Evolutionary conservation across 495 filamentous ascomycete genomes (phyloP).

Genomic region (Penicillium odoratum): DNA sequence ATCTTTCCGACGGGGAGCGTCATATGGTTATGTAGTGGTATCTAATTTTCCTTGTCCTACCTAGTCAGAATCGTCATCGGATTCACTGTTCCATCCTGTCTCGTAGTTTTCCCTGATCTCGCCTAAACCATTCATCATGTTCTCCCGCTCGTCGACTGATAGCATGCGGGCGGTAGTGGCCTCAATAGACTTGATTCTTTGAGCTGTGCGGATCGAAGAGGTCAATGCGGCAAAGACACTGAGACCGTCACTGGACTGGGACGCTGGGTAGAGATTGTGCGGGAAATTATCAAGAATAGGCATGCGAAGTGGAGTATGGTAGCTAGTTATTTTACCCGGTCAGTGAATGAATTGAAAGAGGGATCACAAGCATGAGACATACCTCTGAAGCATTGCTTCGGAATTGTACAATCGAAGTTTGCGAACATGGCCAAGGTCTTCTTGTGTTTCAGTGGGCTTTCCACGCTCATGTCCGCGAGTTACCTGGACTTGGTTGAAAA

Average conservation of each 20-base stretch:
- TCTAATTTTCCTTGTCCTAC: not conserved
- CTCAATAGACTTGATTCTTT: constrained; percentile 66
- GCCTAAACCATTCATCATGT: constrained; percentile 76
- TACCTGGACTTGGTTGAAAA: constrained; percentile 63
- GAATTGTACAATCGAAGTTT: constrained; percentile 40
- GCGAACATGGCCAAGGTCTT: constrained; percentile 34
- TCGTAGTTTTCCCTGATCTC: constrained; percentile 86
- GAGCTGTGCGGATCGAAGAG: constrained; percentile 68
- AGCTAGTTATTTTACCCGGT: constrained; percentile 36
- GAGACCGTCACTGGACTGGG: constrained; percentile 40
- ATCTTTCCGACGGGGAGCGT: not conserved
- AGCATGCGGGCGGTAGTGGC: constrained; percentile 57
- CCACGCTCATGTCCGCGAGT: constrained; percentile 42
- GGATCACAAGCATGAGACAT: constrained; percentile 17
- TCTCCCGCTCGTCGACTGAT: constrained; percentile 77
- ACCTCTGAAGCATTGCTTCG: constrained; percentile 62
- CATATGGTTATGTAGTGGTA: not conserved
- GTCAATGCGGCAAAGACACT: constrained; percentile 67
- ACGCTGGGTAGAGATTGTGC: constrained; percentile 57
- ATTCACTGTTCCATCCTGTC: constrained; percentile 85
- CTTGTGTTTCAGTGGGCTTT: constrained; percentile 32
- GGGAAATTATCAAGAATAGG: constrained; percentile 83
- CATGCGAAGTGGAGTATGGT: constrained; percentile 61
- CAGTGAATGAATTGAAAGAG: not conserved
- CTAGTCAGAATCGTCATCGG: constrained; percentile 76